Evolutionary conservation across 257 asterid genomes (phyloP), one percentile per base, ranked within the genome.

Genomic region (Henckelia pumila): DNA sequence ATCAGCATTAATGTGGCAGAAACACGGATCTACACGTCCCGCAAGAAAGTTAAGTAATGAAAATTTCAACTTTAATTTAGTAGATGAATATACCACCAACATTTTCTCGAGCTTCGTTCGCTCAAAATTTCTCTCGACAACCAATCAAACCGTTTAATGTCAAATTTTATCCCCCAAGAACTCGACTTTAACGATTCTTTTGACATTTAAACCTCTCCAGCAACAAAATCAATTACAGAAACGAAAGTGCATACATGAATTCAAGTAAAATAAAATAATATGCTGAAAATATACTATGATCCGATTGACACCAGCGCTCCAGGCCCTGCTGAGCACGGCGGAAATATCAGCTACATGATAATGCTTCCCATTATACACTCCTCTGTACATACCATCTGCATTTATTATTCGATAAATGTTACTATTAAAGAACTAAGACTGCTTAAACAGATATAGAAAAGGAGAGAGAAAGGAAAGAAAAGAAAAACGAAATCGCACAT

Each of bases 221-320:
- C 56, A 75, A 64, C 29, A 65, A 70, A 28, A 57, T n/a, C 29
- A 61, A 69, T 53, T 26, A 65, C 17, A 37, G 64, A 61, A 61
- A 19, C 2, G 32, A 70, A 40, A 49, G 7, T 4, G 1, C 50
- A 77, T 53, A 50, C 19, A 60, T 7, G 21, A 24, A 22, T 62
- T 32, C 24, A 24, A 3, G 58, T 32, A 56, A 58, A 26, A 67
- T 25, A 16, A 5, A 29, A 6, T 22, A 22, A 29, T 20, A 44
- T 77, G 28, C 22, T 33, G 73, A 67, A 61, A 23, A 73, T 24
- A 78, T 78, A 93, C 99, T 28, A 93, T 85, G 32, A 93, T 88
- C 71, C 97, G 88, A 66, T 93, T 95, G 56, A 90, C 95, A 33
- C 99, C 97, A 28, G 99, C 91, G 72, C 75, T 76, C 97, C 99